Evolutionary conservation across 257 asterid genomes (phyloP).

Genomic region (Schizonepeta tenuifolia): DNA sequence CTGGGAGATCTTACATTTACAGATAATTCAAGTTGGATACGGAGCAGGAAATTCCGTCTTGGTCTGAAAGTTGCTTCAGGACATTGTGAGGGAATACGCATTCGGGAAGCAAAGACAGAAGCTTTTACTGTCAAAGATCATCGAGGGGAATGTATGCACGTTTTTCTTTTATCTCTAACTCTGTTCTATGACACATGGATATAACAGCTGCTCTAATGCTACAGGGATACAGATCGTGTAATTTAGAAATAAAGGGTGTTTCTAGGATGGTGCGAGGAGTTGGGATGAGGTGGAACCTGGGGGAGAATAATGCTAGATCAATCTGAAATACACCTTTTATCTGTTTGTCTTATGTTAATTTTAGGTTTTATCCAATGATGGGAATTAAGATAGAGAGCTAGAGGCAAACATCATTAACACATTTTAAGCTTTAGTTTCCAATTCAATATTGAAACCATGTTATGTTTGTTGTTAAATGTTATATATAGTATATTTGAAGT

Average conservation of each 20-base stretch:
- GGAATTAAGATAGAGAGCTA: background rate
- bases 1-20: slow-evolving; percentile 94
- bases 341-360: background rate
- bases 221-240: slow-evolving; percentile 8
- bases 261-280: background rate
- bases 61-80: slow-evolving; percentile 93
- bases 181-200: background rate
- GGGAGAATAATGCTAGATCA: background rate
- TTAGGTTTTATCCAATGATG: background rate
- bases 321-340: slow-evolving; percentile 10
- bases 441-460: background rate
- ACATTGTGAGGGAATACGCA: slow-evolving; percentile 75
- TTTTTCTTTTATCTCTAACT: slow-evolving; percentile 9
- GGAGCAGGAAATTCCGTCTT: slow-evolving; percentile 95
- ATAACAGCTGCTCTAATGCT: slow-evolving; percentile 6
- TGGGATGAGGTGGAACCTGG: background rate
- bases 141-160: slow-evolving; percentile 85
- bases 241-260: background rate
- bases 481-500: background rate
- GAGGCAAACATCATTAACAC: background rate
- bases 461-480: background rate
- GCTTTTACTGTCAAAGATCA: slow-evolving; percentile 97
- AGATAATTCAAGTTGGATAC: slow-evolving; percentile 96
- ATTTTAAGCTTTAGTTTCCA: slow-evolving; percentile 4
- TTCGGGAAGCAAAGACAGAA: slow-evolving; percentile 94